Evolutionary conservation across 306 rosid genomes (phyloP).

Genomic region (Acacia confusa): DNA sequence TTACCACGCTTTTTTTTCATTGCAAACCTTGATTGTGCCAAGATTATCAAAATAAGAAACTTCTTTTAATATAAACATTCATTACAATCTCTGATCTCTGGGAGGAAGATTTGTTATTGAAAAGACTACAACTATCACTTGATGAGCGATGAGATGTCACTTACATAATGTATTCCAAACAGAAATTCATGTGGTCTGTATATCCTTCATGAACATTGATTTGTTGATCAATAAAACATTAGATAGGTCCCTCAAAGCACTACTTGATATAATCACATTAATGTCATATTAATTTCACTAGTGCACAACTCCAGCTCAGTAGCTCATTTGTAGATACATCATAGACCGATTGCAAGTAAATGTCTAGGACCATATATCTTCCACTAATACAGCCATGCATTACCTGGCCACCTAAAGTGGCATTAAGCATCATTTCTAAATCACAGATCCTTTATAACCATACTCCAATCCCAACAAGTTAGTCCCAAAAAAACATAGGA

Average conservation of each 20-base stretch:
- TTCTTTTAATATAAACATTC: neutral
- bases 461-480: neutral
- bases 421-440: neutral
- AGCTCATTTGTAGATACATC: neutral
- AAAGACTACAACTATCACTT: neutral
- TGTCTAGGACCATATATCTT: conserved; percentile 7
- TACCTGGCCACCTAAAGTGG: conserved; percentile 6
- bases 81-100: neutral
- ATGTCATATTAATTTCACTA: neutral
- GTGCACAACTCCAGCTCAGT: conserved; percentile 1
- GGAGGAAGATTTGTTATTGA: neutral
- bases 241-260: conserved; percentile 10
- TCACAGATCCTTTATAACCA: neutral
- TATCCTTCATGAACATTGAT: neutral
- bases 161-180: neutral
- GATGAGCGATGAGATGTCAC: neutral
- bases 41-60: neutral
- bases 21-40: neutral
- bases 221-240: neutral
- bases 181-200: conserved; percentile 4
- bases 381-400: neutral
- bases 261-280: neutral
- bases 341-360: neutral
- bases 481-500: conserved; percentile 2
- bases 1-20: neutral